Base-by-base conservation (phyloP, 2,329 filamentous ascomycete genomes). In the Ophiocordyceps camponoti-floridani region DNA sequence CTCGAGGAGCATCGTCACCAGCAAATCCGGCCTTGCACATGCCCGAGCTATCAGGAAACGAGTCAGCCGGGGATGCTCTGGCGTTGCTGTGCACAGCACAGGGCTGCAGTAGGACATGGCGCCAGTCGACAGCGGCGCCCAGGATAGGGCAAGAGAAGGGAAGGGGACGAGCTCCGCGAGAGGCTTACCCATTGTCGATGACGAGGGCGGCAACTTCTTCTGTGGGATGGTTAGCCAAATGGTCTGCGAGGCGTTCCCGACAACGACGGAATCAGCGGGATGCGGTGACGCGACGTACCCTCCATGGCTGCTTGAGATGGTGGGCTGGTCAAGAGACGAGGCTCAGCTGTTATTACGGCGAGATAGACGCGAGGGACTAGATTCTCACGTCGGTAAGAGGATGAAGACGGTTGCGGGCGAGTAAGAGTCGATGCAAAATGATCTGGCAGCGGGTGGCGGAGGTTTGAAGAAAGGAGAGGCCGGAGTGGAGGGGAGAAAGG, bases 21-120 rank as follows among this genome's bases (percentile, higher is more conserved):
- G 91, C 91, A 75, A 98, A 98, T 88, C 91, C 91, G 83, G 91
- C 91, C 79, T 98, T 98, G 77, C 91, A 98, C 91, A 98, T 96
- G 81, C 91, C 91, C 73, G 91, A 96, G 82, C 89, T 96, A 68
- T 52, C n/a, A n/a, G n/a, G n/a, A n/a, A 62, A 48, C 55, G 54
- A 50, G 62, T 72, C 54, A 72, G 69, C n/a, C 35, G n/a, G 35
- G 8, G 13, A 38, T n/a, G 3, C 18, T 6, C 18, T 18, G n/a
- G n/a, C n/a, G n/a, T n/a, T n/a, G n/a, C n/a, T n/a, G n/a, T n/a
- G n/a, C n/a, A n/a, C n/a, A n/a, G n/a, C n/a, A n/a, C n/a, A n/a
- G n/a, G n/a, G n/a, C n/a, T n/a, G n/a, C n/a, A n/a, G n/a, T n/a
- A n/a, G n/a, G n/a, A n/a, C n/a, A n/a, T n/a, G n/a, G n/a, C n/a